A percentile compares a stretch with the other conserved stretches of the same genome.
Conservation (phyloP, 371 early-diverging fungal species). For the Mucor indicus region DNA sequence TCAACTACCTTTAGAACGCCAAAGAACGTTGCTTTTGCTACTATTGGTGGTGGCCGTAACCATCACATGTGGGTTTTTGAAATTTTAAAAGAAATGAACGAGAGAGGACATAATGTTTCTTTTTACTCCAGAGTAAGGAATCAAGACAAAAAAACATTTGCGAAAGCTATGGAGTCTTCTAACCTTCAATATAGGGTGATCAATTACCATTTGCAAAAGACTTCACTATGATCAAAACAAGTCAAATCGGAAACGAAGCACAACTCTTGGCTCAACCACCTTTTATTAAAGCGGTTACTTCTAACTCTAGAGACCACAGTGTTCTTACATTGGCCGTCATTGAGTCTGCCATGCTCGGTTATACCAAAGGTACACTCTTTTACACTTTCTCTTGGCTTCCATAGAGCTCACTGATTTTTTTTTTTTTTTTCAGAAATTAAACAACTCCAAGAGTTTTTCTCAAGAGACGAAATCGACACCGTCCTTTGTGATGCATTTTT, state of each 20-base stretch:
- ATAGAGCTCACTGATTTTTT: neutral
- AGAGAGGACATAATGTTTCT: slow-evolving; percentile 5
- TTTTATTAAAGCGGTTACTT: neutral
- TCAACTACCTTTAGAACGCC: neutral
- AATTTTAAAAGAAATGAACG: slow-evolving; percentile 13
- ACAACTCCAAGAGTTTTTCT: neutral
- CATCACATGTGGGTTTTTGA: slow-evolving; percentile 15
- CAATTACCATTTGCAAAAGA: slow-evolving; percentile 12
- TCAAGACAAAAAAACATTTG: neutral
- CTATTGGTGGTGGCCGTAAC: slow-evolving; percentile 5
- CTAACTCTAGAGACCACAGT: neutral
- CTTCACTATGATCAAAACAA: slow-evolving; percentile 11
- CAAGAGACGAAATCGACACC: neutral
- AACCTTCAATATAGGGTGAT: slow-evolving; percentile 19
- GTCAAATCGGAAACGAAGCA: slow-evolving; percentile 2
- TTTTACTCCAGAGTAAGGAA: slow-evolving; percentile 8
- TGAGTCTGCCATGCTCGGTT: neutral
- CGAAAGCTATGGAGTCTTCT: too few species aligned
- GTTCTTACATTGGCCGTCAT: neutral
- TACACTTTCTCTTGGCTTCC: neutral
- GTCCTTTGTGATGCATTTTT: slow-evolving; percentile 10
- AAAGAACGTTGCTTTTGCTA: slow-evolving; percentile 7
- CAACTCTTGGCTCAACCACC: neutral
- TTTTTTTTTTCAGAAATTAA: slow-evolving; percentile 2
- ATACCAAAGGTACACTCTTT: slow-evolving; percentile 1